Evolutionary conservation across 2,329 filamentous ascomycete species (phyloP).

Genomic region (Penicillium verrucosum): DNA sequence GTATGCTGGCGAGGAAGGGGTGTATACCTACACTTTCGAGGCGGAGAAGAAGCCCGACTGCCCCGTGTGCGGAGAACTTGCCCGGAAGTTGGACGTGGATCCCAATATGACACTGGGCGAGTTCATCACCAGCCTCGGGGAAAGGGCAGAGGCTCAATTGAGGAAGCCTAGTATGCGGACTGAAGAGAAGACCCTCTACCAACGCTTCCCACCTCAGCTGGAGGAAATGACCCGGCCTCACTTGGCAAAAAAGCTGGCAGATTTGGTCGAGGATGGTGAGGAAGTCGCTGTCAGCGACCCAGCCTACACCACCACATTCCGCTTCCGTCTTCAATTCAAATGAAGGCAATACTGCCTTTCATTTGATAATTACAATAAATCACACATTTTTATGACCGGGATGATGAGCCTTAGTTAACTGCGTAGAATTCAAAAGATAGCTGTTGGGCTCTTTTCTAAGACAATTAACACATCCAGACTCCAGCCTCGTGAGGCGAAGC

Average conservation of each 20-base stretch:
- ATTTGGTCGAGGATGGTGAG: constrained; percentile 76
- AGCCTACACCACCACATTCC: constrained; percentile 73
- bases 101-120: constrained; percentile 72
- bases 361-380: constrained; percentile 3
- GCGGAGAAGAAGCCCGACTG: constrained; percentile 94
- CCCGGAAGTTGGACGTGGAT: constrained; percentile 71
- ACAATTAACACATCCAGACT: constrained; percentile 31
- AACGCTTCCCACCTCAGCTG: constrained; percentile 75
- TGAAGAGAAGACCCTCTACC: constrained; percentile 82
- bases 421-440: constrained; percentile 23
- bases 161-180: constrained; percentile 87
- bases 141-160: constrained; percentile 82
- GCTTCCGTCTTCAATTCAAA: constrained; percentile 55
- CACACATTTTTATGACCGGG: constrained; percentile 5
- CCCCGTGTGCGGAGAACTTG: constrained; percentile 82
- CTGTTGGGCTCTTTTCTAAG: constrained; percentile 26
- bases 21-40: constrained; percentile 97
- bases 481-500: constrained; percentile 32
- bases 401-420: constrained; percentile 13
- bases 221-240: constrained; percentile 84
- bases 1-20: constrained; percentile 92
- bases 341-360: constrained; percentile 1
- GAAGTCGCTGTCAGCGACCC: constrained; percentile 91
- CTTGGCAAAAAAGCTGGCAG: constrained; percentile 69
- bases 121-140: constrained; percentile 78